phyloP scores from a whole-genome alignment of 805 yeast species.

The Ogataea methanolica region DNA sequence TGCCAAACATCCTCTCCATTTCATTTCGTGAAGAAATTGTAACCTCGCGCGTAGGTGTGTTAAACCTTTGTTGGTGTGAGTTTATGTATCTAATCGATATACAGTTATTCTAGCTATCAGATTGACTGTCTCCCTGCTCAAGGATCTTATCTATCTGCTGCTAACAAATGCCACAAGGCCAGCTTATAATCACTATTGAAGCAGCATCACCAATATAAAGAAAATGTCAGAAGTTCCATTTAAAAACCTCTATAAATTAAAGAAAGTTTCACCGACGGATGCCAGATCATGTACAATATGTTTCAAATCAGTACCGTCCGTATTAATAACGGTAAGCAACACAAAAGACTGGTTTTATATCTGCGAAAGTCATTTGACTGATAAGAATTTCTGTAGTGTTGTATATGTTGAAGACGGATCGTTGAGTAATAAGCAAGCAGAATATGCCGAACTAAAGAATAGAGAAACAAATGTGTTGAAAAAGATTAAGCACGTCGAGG shows the following conservation, averaged over 20 bases:
- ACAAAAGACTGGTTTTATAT: slow-evolving; percentile 48
- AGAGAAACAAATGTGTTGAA: slow-evolving; percentile 24
- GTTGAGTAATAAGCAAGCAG: slow-evolving; percentile 16
- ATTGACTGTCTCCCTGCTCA: too few species aligned
- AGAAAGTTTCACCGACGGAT: slow-evolving; percentile 38
- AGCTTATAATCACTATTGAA: neutral
- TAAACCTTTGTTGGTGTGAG: too few species aligned
- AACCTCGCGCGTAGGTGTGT: too few species aligned
- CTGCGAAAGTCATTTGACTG: slow-evolving; percentile 44
- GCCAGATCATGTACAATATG: slow-evolving; percentile 46
- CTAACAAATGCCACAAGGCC: too few species aligned
- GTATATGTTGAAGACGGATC: slow-evolving; percentile 29
- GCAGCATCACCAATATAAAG: slow-evolving; percentile 3
- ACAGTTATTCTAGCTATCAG: too few species aligned
- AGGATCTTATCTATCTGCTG: too few species aligned
- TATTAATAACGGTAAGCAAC: slow-evolving; percentile 35
- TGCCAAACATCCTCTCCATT: too few species aligned
- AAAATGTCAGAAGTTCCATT: slow-evolving; percentile 21
- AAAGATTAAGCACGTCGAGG: slow-evolving; percentile 34
- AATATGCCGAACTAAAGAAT: slow-evolving; percentile 17
- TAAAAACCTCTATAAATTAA: slow-evolving; percentile 31
- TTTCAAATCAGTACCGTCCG: slow-evolving; percentile 43
- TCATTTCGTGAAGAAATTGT: too few species aligned
- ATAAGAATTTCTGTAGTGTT: slow-evolving; percentile 38
- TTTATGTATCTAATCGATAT: too few species aligned